Percentiles rank a stretch among this genome's conserved stretches.
phyloP scores from a whole-genome alignment of 1,139 yeast genomes.

The Diutina siamensis region DNA sequence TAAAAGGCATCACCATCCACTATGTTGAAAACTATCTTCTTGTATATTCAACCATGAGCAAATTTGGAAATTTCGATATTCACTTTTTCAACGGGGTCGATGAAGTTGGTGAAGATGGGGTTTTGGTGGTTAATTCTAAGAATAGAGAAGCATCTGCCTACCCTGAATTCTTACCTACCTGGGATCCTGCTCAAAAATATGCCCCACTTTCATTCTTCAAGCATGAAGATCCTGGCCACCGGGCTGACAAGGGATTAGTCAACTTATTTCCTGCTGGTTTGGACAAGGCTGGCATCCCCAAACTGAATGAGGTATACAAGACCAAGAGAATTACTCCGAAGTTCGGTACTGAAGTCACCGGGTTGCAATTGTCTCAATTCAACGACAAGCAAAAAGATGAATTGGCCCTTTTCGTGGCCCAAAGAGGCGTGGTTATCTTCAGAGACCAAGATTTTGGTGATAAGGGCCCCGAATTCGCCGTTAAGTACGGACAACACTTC shows the following conservation, averaged over 20 bases:
- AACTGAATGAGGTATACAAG: neutral
- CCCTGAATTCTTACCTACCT: constrained; percentile 39
- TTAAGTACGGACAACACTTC: constrained; percentile 47
- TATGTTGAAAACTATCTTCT: too few relatives aligned
- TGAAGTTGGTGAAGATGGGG: constrained; percentile 17
- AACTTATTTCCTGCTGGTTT: constrained; percentile 32
- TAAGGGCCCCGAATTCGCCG: constrained; percentile 42
- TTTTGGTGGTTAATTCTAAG: constrained; percentile 18
- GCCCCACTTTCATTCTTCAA: constrained; percentile 36
- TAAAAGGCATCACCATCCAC: too few relatives aligned
- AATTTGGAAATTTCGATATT: constrained; percentile 15
- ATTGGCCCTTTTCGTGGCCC: constrained; percentile 50
- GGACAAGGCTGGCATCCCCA: constrained; percentile 8
- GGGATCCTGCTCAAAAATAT: constrained; percentile 33
- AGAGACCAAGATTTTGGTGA: constrained; percentile 53
- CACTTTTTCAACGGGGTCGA: constrained; percentile 20
- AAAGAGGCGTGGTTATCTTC: constrained; percentile 59
- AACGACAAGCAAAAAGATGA: constrained; percentile 47
- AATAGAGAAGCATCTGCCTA: constrained; percentile 12
- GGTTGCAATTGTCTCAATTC: constrained; percentile 46
- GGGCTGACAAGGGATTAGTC: constrained; percentile 45
- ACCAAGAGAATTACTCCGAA: constrained; percentile 40
- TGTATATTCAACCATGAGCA: too few relatives aligned
- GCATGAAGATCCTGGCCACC: constrained; percentile 41
- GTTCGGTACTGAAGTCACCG: constrained; percentile 51